Conservation (phyloP, 352 stramenopile species). For the Pythium pectinolyticum region DNA sequence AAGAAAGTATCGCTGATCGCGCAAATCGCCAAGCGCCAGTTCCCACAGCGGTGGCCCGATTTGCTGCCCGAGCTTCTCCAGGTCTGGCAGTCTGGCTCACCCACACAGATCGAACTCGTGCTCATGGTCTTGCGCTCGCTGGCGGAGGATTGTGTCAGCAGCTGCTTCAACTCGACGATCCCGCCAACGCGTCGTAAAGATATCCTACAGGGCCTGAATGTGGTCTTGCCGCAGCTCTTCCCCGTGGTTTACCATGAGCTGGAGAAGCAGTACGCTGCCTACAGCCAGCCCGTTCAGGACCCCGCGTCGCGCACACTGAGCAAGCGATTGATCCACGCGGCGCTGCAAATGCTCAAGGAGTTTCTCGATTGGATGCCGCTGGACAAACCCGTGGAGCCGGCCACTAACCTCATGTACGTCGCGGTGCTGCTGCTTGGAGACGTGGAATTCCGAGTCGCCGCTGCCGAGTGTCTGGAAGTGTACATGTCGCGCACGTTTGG, state of each 20-base stretch:
- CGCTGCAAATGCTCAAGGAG: conserved; percentile 74
- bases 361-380: conserved; percentile 85
- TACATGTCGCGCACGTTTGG: conserved; percentile 69
- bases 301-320: conserved; percentile 31
- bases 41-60: conserved; percentile 79
- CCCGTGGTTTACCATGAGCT: conserved; percentile 74
- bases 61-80: conserved; percentile 64
- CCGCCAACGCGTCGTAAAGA: conserved; percentile 71
- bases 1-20: conserved; percentile 77
- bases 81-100: conserved; percentile 50
- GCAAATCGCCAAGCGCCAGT: conserved; percentile 77
- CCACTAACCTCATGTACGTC: conserved; percentile 66
- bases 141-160: conserved; percentile 79
- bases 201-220: conserved; percentile 77
- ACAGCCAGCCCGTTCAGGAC: conserved; percentile 31
- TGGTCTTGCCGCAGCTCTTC: conserved; percentile 63
- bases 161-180: conserved; percentile 78
- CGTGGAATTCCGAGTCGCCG: conserved; percentile 48
- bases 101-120: conserved; percentile 62
- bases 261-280: conserved; percentile 64
- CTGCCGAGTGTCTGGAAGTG: conserved; percentile 69
- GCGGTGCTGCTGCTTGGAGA: conserved; percentile 59
- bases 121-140: conserved; percentile 72
- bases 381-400: conserved; percentile 49
- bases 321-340: conserved; percentile 58